Percentiles rank a stretch among this genome's conserved stretches.
Conservation (phyloP, 2,329 filamentous ascomycete genomes). For the Stemphylium vesicarium region DNA sequence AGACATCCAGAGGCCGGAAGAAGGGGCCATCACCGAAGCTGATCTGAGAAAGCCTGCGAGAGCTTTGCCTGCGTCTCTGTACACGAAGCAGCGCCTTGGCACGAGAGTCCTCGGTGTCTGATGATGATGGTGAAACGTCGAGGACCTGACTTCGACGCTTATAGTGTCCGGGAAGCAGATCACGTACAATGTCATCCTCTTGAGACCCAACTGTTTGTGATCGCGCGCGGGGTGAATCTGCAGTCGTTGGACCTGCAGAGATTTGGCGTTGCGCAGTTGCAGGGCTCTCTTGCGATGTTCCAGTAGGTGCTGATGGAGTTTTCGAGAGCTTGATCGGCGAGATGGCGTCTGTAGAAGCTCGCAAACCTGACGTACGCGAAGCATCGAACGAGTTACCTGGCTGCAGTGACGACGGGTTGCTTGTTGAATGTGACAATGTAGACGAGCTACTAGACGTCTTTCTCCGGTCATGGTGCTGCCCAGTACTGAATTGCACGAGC, state of each 20-base stretch:
- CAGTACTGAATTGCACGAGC: slow-evolving; percentile 94
- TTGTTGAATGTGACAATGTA: slow-evolving; percentile 79
- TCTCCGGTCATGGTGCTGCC: slow-evolving; percentile 79
- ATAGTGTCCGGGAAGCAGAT: slow-evolving; percentile 71
- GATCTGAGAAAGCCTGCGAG: slow-evolving; percentile 90
- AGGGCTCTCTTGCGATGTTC: slow-evolving; percentile 50
- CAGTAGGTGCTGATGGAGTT: slow-evolving; percentile 54
- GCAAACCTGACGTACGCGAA: slow-evolving; percentile 63
- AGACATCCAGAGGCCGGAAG: slow-evolving; percentile 88
- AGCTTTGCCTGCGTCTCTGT: slow-evolving; percentile 92
- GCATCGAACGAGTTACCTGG: slow-evolving; percentile 75
- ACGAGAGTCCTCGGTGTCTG: slow-evolving; percentile 94
- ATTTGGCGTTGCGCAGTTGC: slow-evolving; percentile 42
- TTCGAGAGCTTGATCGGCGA: slow-evolving; percentile 61
- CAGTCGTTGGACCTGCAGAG: slow-evolving; percentile 29
- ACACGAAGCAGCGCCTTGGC: slow-evolving; percentile 90
- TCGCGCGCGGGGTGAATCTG: slow-evolving; percentile 69
- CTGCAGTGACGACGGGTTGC: slow-evolving; percentile 65
- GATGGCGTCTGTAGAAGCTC: slow-evolving; percentile 59
- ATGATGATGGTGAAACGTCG: slow-evolving; percentile 95
- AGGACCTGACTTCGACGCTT: slow-evolving; percentile 94
- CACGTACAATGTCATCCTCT: slow-evolving; percentile 79
- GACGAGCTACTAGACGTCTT: slow-evolving; percentile 94
- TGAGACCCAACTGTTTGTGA: slow-evolving; percentile 95
- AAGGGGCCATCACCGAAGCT: slow-evolving; percentile 81